Percentiles rank a stretch among this genome's conserved stretches.
phyloP scores from a whole-genome alignment of 2,329 filamentous ascomycete genomes.

The Hirsutella minnesotensis region DNA sequence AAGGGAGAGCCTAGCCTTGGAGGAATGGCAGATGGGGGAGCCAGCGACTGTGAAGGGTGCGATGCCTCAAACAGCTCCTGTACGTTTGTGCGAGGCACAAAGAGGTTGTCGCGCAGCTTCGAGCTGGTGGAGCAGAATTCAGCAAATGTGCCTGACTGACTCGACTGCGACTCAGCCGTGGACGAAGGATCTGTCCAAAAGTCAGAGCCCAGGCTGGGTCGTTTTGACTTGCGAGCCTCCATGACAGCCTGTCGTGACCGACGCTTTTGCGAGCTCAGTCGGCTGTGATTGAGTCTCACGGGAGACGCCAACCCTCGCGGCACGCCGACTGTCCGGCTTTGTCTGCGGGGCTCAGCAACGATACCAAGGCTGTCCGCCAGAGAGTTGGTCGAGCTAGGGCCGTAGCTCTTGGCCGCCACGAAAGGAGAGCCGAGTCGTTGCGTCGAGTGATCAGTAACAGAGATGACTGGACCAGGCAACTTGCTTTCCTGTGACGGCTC shows the following conservation, averaged over 20 bases:
- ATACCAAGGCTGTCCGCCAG: conserved; percentile 26
- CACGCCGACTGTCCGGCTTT: conserved; percentile 36
- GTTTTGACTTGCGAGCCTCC: conserved; percentile 36
- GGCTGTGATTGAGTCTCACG: conserved; percentile 35
- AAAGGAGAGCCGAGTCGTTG: conserved; percentile 42
- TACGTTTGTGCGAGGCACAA: conserved; percentile 30
- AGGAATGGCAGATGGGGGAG: conserved; percentile 21
- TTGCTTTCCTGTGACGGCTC: conserved; percentile 9
- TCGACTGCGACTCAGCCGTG: conserved; percentile 9
- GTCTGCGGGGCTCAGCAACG: conserved; percentile 22
- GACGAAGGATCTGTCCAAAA: conserved; percentile 38
- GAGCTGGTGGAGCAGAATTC: conserved; percentile 23
- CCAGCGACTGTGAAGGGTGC: conserved; percentile 10
- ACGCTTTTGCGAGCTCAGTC: conserved; percentile 43
- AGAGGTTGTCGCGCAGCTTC: conserved; percentile 22
- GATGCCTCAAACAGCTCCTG: conserved; percentile 26
- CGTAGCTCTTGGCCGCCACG: conserved; percentile 45
- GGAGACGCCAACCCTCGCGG: conserved; percentile 42
- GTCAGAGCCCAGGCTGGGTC: conserved; percentile 42
- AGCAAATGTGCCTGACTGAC: conserved; percentile 9
- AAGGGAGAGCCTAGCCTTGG: conserved; percentile 50
- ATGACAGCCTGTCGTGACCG: conserved; percentile 32
- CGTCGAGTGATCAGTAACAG: conserved; percentile 3
- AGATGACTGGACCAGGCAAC: neutral
- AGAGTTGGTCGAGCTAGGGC: conserved; percentile 44